A percentile compares a stretch with the other conserved stretches of the same genome.
Evolutionary conservation across 257 asterid species (phyloP).

Genomic region (Solanum bukasovii): DNA sequence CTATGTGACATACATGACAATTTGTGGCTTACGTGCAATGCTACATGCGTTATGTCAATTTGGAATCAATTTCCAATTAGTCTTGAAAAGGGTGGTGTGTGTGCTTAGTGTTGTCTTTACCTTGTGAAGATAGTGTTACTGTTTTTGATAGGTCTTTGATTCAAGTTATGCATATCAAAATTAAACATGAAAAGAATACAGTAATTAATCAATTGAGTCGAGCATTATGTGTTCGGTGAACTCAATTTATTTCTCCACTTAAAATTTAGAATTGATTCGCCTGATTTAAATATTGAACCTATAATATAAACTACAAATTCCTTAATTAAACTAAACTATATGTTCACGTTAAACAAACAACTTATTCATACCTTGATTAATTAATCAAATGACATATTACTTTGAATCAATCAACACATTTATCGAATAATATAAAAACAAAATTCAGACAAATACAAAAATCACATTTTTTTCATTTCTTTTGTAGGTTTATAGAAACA

Average conservation of each 20-base stretch:
- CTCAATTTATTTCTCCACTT: not conserved
- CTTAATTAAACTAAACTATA: fast-evolving
- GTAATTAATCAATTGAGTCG: too few species aligned
- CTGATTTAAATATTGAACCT: too few species aligned
- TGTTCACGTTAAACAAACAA: fast-evolving
- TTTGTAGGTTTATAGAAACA: not conserved
- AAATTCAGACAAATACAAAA: not conserved
- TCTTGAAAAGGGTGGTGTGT: not conserved
- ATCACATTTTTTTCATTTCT: not conserved
- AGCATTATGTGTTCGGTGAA: too few species aligned
- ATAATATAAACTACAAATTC: not conserved
- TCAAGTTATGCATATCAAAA: not conserved
- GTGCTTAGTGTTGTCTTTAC: not conserved
- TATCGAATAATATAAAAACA: not conserved
- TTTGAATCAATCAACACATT: not conserved
- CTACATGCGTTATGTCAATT: too few species aligned
- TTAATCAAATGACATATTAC: not conserved
- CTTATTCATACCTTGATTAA: not conserved
- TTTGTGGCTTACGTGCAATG: too few species aligned
- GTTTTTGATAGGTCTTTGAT: too few species aligned
- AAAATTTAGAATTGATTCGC: not conserved
- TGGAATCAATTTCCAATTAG: too few species aligned
- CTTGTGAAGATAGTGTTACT: not conserved
- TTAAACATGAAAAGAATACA: too few species aligned
- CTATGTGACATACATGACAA: not conserved